Percentiles rank a stretch among this genome's conserved stretches.
phyloP scores from a whole-genome alignment of 805 yeast species.

The Starmerella bombicola region DNA sequence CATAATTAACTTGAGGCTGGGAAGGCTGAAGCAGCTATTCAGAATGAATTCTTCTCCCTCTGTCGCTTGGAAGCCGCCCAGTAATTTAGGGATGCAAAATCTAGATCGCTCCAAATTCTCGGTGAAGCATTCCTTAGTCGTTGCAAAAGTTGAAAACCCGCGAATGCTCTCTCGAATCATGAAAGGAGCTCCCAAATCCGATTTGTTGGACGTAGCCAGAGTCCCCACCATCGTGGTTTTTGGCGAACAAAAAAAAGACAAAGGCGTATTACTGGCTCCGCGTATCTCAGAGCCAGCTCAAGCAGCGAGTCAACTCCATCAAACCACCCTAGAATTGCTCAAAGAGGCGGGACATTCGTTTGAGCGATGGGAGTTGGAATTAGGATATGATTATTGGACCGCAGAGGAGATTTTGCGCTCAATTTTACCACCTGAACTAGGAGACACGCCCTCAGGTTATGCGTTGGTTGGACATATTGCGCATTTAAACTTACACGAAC shows the following conservation, averaged over 20 bases:
- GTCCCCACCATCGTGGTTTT: slow-evolving; percentile 53
- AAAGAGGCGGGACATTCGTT: slow-evolving; percentile 37
- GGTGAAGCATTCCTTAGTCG: slow-evolving; percentile 46
- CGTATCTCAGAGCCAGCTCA: slow-evolving; percentile 25
- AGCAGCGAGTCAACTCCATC: slow-evolving; percentile 32
- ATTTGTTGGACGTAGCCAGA: slow-evolving; percentile 57
- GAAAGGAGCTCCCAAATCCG: slow-evolving; percentile 40
- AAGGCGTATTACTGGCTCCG: slow-evolving; percentile 50
- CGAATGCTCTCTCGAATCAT: slow-evolving; percentile 46
- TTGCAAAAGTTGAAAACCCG: slow-evolving; percentile 60
- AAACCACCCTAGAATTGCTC: slow-evolving; percentile 36
- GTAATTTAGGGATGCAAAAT: slow-evolving; percentile 47
- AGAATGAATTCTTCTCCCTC: not conserved
- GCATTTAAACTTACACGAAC: slow-evolving; percentile 73
- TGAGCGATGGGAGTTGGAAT: slow-evolving; percentile 40
- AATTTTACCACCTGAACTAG: slow-evolving; percentile 59
- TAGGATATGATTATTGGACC: slow-evolving; percentile 75
- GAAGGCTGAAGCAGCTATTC: not conserved
- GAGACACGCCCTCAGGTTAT: slow-evolving; percentile 79
- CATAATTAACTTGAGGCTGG: too few species aligned
- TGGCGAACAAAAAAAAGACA: slow-evolving; percentile 24
- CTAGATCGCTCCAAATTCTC: slow-evolving; percentile 58
- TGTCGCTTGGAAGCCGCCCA: slow-evolving; percentile 41
- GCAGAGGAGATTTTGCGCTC: slow-evolving; percentile 74
- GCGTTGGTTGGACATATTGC: slow-evolving; percentile 94